Evolutionary conservation across 192 early-diverging fungal species (phyloP), one percentile per base, ranked within the genome.

Genomic region (Rhizophagus clarus): DNA sequence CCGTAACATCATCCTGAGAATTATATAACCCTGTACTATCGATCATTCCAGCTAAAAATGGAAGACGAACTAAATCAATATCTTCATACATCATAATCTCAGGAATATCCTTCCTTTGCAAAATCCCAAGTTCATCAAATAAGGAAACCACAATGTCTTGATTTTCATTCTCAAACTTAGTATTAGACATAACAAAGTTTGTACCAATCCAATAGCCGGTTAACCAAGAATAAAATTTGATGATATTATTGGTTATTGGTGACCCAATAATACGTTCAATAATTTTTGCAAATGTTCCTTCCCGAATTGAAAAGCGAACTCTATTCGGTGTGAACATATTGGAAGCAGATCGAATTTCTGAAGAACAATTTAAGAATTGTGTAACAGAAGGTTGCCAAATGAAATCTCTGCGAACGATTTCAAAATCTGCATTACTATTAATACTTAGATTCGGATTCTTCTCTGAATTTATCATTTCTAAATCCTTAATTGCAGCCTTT

Each of bases 21-120:
- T 15, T 51, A 15, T 2, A 51, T 51, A 17, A 56, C 4, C 49
- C 49, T 56, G 20, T 56, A 56, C 49, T 79, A 45, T 86, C 83
- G 42, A 87, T 42, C 22, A 84, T 56, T 2, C 86, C 86, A 56
- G 76, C 85, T 5, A 87, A 61, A 61, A 87, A 82, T 29, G 83
- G 85, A 22, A 70, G 76, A 22, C 86, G 79, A 77, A 71, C 69
- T n/a, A 77, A 71, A n/a, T 63, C 75, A 32, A 74, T 51, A 42
- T 83, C 83, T 6, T 81, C 62, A 11, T 72, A 28, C 86, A 84
- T 84, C n/a, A 85, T 10, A 12, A 80, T 79, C 12, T 80, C 77
- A 4, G 86, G 83, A 63, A 85, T 32, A 15, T 47, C 49, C 76
- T 76, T 81, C 47, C 32, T 51, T 42, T 10, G 11, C 10, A 49